phyloP scores from a whole-genome alignment of 805 yeast genomes.

The Maudiozyma serrabonitensis region DNA sequence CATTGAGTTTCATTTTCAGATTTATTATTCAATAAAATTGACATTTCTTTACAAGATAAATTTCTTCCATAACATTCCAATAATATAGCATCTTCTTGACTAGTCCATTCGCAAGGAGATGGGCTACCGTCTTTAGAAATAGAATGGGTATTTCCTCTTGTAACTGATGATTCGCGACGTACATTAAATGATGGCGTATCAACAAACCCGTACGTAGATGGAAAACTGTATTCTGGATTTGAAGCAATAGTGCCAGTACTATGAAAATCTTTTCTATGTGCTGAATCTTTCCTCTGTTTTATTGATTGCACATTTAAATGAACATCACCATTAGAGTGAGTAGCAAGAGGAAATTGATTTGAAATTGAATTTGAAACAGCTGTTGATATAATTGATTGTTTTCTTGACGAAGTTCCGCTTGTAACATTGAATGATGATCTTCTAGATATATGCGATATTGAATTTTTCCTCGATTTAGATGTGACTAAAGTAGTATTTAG shows the following conservation, averaged over 20 bases:
- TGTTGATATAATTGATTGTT: conserved; percentile 21
- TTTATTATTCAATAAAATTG: conserved; percentile 60
- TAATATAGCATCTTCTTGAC: conserved; percentile 65
- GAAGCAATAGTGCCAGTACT: background rate
- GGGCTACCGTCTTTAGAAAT: background rate
- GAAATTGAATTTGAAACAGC: conserved; percentile 9
- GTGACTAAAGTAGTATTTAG: conserved; percentile 15
- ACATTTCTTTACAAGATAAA: conserved; percentile 60
- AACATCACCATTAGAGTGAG: background rate
- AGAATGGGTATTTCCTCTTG: background rate
- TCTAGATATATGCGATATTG: conserved; percentile 20
- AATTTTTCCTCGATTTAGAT: conserved; percentile 25
- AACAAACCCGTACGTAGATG: conserved; percentile 1
- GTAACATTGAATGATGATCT: conserved; percentile 25
- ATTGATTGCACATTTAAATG: background rate
- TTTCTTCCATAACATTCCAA: conserved; percentile 43
- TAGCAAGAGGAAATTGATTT: conserved; percentile 7
- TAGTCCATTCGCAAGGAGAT: conserved; percentile 31
- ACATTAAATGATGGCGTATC: conserved; percentile 7
- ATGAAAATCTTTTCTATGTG: conserved; percentile 1
- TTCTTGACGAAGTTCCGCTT: conserved; percentile 17
- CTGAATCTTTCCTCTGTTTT: background rate
- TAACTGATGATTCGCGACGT: background rate
- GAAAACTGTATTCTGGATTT: background rate
- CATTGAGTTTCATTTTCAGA: conserved; percentile 63